Conservation (phyloP, 345 rosid species). For the Noccaea bulbosa region DNA sequence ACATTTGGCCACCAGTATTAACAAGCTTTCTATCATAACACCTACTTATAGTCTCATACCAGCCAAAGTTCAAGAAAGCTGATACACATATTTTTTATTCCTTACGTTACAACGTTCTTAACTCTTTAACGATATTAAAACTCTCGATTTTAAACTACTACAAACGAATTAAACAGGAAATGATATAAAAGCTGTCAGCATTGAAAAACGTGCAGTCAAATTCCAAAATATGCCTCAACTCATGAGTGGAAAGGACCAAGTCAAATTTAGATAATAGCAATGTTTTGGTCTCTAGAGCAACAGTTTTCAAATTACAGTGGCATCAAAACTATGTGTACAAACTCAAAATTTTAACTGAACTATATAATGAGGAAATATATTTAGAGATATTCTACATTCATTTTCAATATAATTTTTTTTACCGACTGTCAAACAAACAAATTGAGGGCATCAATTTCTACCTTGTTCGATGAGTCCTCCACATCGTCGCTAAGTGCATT, state of each 20-base stretch:
- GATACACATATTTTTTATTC: background rate
- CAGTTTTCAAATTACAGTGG: conserved; percentile 6
- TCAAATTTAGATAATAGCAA: conserved; percentile 3
- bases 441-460: conserved; percentile 36
- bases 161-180: conserved; percentile 1
- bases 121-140: background rate
- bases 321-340: background rate
- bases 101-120: background rate
- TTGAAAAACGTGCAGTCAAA: background rate
- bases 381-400: background rate
- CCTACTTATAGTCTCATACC: background rate
- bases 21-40: conserved; percentile 17
- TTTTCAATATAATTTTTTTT: background rate
- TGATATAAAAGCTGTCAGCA: conserved; percentile 13
- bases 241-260: conserved; percentile 18
- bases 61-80: conserved; percentile 27
- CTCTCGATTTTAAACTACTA: conserved; percentile 4
- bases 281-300: conserved; percentile 16
- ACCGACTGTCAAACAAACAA: conserved; percentile 15
- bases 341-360: background rate
- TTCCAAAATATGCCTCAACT: conserved; percentile 8
- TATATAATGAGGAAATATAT: conserved; percentile 2
- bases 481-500: conserved; percentile 53
- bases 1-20: conserved; percentile 27
- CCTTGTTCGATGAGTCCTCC: conserved; percentile 80